These are phyloP conservation scores for Ormosia emarginata DNA, from an alignment of 306 rosid species.

Conservation along the genomic window DNA sequence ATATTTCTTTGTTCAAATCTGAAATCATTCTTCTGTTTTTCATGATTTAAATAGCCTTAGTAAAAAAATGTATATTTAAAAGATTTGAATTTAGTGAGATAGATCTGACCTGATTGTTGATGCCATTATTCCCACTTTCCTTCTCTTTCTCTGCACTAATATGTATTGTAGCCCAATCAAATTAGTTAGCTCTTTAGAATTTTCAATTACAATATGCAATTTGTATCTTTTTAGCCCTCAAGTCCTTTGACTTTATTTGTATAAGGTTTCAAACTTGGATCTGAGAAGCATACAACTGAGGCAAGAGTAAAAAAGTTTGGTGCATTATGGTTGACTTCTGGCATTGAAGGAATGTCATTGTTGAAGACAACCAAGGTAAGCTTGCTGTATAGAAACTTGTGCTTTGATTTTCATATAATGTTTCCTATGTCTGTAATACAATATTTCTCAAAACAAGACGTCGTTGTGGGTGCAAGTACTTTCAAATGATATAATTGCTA, in stretches of 20 bases:
- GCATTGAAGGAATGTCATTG: conserved; percentile 73
- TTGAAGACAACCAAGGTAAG: conserved; percentile 84
- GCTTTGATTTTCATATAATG: neutral
- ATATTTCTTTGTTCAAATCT: neutral
- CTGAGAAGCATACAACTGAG: conserved; percentile 83
- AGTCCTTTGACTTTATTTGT: conserved; percentile 7
- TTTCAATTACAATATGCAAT: neutral
- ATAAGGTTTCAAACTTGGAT: conserved; percentile 92
- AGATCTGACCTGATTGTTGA: neutral
- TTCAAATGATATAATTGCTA: neutral
- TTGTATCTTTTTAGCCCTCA: neutral
- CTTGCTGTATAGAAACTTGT: conserved; percentile 1
- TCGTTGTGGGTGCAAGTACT: neutral
- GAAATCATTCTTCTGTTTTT: no score
- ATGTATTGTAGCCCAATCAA: neutral
- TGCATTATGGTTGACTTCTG: conserved; percentile 67
- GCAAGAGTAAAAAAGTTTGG: conserved; percentile 66
- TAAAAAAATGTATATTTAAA: no score
- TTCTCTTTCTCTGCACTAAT: neutral
- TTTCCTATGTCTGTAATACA: neutral
- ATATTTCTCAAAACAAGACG: neutral
- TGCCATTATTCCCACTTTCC: neutral
- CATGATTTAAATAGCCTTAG: no score
- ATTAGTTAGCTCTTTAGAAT: neutral
- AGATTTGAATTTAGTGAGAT: no score